Conservation (phyloP, 352 stramenopile genomes). For the Pythium insidiosum region DNA sequence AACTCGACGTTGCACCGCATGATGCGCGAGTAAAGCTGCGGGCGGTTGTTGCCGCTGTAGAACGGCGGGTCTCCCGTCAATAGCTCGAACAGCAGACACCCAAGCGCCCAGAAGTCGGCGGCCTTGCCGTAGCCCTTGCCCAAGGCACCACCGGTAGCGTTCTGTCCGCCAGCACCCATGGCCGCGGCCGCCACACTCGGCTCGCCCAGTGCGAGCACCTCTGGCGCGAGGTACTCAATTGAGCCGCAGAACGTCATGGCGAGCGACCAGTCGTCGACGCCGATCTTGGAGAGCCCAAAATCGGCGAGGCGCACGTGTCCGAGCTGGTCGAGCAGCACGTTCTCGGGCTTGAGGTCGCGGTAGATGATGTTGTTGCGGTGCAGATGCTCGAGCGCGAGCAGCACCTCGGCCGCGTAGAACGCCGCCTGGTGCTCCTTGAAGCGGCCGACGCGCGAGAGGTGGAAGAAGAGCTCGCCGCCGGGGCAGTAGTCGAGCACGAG, state of each 20-base stretch:
- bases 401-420: slow-evolving; percentile 87
- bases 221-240: slow-evolving; percentile 82
- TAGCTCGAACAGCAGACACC: slow-evolving; percentile 86
- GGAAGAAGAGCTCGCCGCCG: slow-evolving; percentile 81
- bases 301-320: slow-evolving; percentile 86
- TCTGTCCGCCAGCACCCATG: too few species aligned
- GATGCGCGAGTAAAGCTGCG: slow-evolving; percentile 55
- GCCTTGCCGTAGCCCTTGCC: slow-evolving; percentile 73
- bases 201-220: slow-evolving; percentile 55
- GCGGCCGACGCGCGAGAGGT: slow-evolving; percentile 63
- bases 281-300: slow-evolving; percentile 84
- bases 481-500: slow-evolving; percentile 71
- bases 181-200: slow-evolving; percentile 9
- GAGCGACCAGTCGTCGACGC: slow-evolving; percentile 49
- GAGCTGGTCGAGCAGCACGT: slow-evolving; percentile 83
- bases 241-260: slow-evolving; percentile 83
- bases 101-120: slow-evolving; percentile 88
- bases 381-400: slow-evolving; percentile 71
- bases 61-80: slow-evolving; percentile 83
- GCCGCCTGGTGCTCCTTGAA: slow-evolving; percentile 70
- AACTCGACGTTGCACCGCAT: slow-evolving; percentile 36
- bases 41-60: slow-evolving; percentile 61
- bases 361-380: slow-evolving; percentile 77
- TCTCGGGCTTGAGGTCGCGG: slow-evolving; percentile 88
- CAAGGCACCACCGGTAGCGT: not conserved